phyloP scores from a whole-genome alignment of 805 yeast species.

The Cyberlindnera veronae region DNA sequence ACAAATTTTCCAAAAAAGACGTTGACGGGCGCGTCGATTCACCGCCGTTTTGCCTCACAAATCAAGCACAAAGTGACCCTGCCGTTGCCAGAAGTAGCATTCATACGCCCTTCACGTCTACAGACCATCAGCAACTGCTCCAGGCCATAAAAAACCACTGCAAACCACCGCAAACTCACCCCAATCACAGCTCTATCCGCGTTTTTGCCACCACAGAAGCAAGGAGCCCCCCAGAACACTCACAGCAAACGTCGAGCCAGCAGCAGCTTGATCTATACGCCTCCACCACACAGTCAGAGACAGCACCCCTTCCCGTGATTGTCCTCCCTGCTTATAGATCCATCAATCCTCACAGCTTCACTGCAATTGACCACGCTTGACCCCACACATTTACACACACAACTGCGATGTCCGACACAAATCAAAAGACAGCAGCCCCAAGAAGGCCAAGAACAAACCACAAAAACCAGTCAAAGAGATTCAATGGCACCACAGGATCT shows the following conservation, averaged over 20 bases:
- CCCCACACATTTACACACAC: constrained; percentile 4
- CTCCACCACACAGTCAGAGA: constrained; percentile 3
- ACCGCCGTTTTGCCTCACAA: too few species aligned
- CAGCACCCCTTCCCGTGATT: not conserved
- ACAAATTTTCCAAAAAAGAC: constrained; percentile 14
- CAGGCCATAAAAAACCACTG: too few species aligned
- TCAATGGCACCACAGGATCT: constrained; percentile 12
- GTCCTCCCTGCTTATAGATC: not conserved
- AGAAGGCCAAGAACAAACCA: constrained; percentile 32
- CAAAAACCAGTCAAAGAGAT: constrained; percentile 46
- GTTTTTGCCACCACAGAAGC: constrained; percentile 1
- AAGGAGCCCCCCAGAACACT: too few species aligned
- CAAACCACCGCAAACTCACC: not conserved
- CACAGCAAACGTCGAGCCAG: not conserved
- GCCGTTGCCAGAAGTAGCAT: too few species aligned
- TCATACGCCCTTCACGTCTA: not conserved
- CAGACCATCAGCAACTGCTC: too few species aligned
- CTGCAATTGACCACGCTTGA: too few species aligned
- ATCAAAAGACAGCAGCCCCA: constrained; percentile 13
- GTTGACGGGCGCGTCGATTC: not conserved
- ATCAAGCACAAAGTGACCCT: too few species aligned
- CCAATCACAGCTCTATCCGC: not conserved
- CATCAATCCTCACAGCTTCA: not conserved
- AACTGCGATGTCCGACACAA: constrained; percentile 19
- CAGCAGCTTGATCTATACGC: not conserved